phyloP scores from a whole-genome alignment of 257 asterid genomes.

The Nicotiana knightiana region DNA sequence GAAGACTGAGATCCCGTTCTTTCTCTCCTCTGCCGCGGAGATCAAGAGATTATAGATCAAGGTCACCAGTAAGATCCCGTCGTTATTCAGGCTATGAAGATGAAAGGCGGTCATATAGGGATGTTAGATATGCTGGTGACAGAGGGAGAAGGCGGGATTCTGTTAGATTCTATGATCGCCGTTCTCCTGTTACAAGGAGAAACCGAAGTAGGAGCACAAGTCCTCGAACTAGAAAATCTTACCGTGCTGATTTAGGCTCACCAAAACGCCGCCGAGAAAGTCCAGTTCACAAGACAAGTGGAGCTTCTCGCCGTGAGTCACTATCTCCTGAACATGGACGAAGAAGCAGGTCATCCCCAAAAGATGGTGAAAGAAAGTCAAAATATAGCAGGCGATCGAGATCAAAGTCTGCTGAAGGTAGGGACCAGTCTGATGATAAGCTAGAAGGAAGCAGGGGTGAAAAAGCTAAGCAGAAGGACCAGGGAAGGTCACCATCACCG shows the following conservation, averaged over 20 bases:
- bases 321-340: constrained; percentile 57
- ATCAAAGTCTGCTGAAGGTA: constrained; percentile 67
- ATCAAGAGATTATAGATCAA: constrained; percentile 63
- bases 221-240: constrained; percentile 57
- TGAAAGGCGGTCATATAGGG: constrained; percentile 64
- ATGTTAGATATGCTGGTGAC: constrained; percentile 53
- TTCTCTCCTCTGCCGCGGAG: constrained; percentile 68
- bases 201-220: constrained; percentile 72
- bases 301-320: constrained; percentile 48
- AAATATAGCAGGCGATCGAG: constrained; percentile 61
- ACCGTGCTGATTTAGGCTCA: constrained; percentile 52
- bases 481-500: constrained; percentile 52
- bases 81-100: constrained; percentile 62
- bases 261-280: constrained; percentile 52
- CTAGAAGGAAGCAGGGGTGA: constrained; percentile 40
- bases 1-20: constrained; percentile 68
- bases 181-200: constrained; percentile 58
- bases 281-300: constrained; percentile 47
- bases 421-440: constrained; percentile 47
- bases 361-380: constrained; percentile 51
- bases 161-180: constrained; percentile 48
- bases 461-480: constrained; percentile 40
- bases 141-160: constrained; percentile 50
- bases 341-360: constrained; percentile 57
- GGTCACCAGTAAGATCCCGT: constrained; percentile 81